Evolutionary conservation across 129 eudicot species (phyloP).

Genomic region (Centaurea solstitialis): DNA sequence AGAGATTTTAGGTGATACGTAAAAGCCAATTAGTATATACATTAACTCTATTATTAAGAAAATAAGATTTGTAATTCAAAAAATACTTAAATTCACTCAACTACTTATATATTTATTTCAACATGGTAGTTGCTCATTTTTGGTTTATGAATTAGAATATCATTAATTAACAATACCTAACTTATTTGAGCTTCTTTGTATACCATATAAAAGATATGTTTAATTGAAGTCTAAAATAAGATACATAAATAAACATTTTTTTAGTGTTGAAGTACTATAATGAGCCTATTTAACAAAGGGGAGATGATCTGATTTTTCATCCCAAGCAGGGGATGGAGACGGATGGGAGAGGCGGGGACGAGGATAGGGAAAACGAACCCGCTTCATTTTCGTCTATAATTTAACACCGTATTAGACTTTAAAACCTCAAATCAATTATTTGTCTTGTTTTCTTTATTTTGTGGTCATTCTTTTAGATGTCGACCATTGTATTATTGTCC

Average conservation of each 20-base stretch:
- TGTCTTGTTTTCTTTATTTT: not conserved
- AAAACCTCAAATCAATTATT: constrained; percentile 1
- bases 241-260: too few species aligned
- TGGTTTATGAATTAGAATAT: too few species aligned
- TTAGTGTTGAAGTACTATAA: not conserved
- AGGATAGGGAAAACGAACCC: not conserved
- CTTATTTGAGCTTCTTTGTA: not conserved
- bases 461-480: constrained; percentile 7
- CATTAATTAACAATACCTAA: not conserved
- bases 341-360: not conserved
- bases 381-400: not conserved
- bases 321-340: not conserved
- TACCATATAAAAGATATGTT: too few species aligned
- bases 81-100: too few species aligned
- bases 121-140: too few species aligned
- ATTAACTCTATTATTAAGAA: too few species aligned
- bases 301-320: not conserved
- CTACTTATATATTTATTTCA: too few species aligned
- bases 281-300: not conserved
- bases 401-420: not conserved
- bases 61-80: too few species aligned
- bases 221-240: not conserved
- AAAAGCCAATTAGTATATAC: too few species aligned
- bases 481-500: constrained; percentile 24
- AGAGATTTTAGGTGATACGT: too few species aligned